Percentiles rank a stretch among this genome's conserved stretches.
Evolutionary conservation across 1,284 basidiomycete genomes (phyloP).

Genomic region (Takashimella koratensis): DNA sequence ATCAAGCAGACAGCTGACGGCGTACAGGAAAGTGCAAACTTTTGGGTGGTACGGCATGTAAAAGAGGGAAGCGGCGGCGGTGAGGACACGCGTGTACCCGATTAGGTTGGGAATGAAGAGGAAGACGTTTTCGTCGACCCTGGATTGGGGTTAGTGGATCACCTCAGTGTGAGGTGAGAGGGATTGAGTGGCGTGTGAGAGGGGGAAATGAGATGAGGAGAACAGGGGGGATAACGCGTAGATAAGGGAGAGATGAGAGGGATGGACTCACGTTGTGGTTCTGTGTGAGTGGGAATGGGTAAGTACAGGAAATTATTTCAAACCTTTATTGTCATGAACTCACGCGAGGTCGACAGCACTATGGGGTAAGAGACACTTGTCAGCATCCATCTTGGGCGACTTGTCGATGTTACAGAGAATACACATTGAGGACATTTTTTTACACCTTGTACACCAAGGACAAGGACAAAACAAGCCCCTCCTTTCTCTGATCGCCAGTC

Average conservation of each 20-base stretch:
- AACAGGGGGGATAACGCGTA: background rate
- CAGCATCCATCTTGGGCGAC: slow-evolving; percentile 4
- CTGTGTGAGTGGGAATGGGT: slow-evolving; percentile 11
- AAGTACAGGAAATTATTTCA: background rate
- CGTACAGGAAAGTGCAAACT: slow-evolving; percentile 85
- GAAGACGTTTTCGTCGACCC: slow-evolving; percentile 75
- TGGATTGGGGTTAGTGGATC: no score
- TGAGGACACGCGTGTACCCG: slow-evolving; percentile 86
- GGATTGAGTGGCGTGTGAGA: background rate
- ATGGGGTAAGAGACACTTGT: slow-evolving; percentile 4
- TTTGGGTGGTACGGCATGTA: slow-evolving; percentile 95
- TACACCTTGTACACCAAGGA: background rate
- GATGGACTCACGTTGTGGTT: slow-evolving; percentile 34
- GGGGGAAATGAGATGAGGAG: background rate
- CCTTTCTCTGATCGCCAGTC: background rate
- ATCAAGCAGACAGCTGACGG: slow-evolving; percentile 89
- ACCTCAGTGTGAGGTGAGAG: background rate
- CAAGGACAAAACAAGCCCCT: background rate
- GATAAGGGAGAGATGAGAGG: background rate
- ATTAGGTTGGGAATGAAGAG: slow-evolving; percentile 97
- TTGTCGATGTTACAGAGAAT: background rate
- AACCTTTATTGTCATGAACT: slow-evolving; percentile 14
- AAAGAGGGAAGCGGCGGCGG: slow-evolving; percentile 84
- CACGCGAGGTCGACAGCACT: slow-evolving; percentile 47
- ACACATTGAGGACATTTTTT: background rate